Evolutionary conservation across 2,329 filamentous ascomycete species (phyloP).

Genomic region (Bipolaris sorokiniana): DNA sequence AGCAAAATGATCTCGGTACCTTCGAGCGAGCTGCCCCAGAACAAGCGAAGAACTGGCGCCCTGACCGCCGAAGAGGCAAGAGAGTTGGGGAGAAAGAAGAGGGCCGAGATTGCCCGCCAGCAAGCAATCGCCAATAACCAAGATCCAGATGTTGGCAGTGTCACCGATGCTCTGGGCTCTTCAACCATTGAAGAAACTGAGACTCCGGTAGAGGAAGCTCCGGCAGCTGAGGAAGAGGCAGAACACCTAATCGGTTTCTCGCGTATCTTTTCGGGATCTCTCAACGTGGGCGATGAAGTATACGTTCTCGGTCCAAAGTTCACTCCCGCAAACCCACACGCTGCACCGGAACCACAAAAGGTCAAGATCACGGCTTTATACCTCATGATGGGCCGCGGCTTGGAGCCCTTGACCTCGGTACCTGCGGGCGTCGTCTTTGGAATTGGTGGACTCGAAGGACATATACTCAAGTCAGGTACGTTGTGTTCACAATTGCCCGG

Average conservation of each 20-base stretch:
- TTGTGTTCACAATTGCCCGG: constrained; percentile 87
- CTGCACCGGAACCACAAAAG: constrained; percentile 75
- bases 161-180: constrained; percentile 67
- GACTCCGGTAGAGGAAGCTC: constrained; percentile 36
- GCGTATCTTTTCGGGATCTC: constrained; percentile 86
- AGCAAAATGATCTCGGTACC: constrained; percentile 98
- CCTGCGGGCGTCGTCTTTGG: constrained; percentile 96
- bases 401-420: constrained; percentile 82
- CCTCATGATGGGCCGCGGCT: constrained; percentile 89
- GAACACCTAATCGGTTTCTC: constrained; percentile 96
- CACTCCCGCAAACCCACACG: constrained; percentile 77
- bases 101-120: constrained; percentile 83
- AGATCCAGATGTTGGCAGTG: constrained; percentile 56
- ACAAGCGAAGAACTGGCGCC: constrained; percentile 71
- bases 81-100: constrained; percentile 84
- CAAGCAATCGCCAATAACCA: constrained; percentile 62
- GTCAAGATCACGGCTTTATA: constrained; percentile 88
- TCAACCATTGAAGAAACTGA: constrained; percentile 59
- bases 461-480: constrained; percentile 94
- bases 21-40: constrained; percentile 87
- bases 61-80: constrained; percentile 89
- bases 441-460: constrained; percentile 87
- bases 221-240: constrained; percentile 69
- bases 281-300: constrained; percentile 86
- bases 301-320: constrained; percentile 95